Evolutionary conservation across 805 yeast species (phyloP), one percentile per base, ranked within the genome.

Genomic region (Priceomyces haplophilus): DNA sequence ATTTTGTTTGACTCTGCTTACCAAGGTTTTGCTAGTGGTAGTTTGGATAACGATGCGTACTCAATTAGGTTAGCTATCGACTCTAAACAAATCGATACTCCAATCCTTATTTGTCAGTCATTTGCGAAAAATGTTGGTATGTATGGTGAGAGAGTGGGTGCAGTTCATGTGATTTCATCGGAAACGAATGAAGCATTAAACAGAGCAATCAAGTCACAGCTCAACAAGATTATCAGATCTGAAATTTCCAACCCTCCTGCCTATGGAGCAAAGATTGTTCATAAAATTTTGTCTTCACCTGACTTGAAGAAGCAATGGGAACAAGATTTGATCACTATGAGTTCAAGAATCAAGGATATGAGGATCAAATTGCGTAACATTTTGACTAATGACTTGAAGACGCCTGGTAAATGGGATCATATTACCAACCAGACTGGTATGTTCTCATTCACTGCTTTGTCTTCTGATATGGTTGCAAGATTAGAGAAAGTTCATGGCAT

Each of bases 91-190:
- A 49, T 68, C 45, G 46, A 53, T 21, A 49, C 65, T 12, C 67
- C 67, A 36, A 59, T 61, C 42, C 57, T 88, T 24, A 77, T 91
- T 44, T 89, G 96, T 67, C 99, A 91, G 74, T 89, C 97, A 7
- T 91, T 91, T 66, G 96, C 98, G 43, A 91, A 91, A 67, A 91
- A 93, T 69, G 86, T 86, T 58, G 98, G 98, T 51, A 83, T 91
- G 81, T 91, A 91, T 61, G 98, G 98, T 64, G 98, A 91, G 74
- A 85, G 99, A 73, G 88, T 85, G 25, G 99, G 99, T 49, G 95
- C 93, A 19, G 78, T 91, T 64, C 97, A 90, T 59, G 62, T 90
- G 18, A 78, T 88, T 8, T 61, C 82, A 19, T 77, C 80, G 27
- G 65, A 65, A 33, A 35, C 40, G 2, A 61, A 67, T 45, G 54